phyloP scores from a whole-genome alignment of 768 basidiomycete species.

The Aureoboletus auriporus region DNA sequence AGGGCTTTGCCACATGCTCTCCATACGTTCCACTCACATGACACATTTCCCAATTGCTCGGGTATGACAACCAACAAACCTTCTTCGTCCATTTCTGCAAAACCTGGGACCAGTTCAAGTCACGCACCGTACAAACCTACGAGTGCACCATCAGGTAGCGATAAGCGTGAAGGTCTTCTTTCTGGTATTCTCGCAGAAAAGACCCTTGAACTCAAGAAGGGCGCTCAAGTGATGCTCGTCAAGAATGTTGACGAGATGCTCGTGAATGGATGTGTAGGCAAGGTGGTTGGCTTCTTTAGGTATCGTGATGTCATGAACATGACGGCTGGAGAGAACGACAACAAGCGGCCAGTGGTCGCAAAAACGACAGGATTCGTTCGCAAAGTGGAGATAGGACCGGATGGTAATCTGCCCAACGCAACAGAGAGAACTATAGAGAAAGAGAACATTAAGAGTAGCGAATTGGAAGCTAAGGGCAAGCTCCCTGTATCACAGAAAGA shows the following conservation, averaged over 20 bases:
- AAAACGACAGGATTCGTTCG: constrained; percentile 35
- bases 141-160: constrained; percentile 10
- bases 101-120: background rate
- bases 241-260: constrained; percentile 60
- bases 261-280: constrained; percentile 70
- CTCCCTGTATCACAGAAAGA: constrained; percentile 32
- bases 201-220: constrained; percentile 51
- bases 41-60: constrained; percentile 34
- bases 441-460: constrained; percentile 29
- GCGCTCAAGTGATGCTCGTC: constrained; percentile 66
- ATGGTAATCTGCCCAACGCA: constrained; percentile 21
- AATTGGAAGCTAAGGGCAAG: constrained; percentile 19
- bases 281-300: constrained; percentile 50
- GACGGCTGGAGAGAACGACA: constrained; percentile 21
- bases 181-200: constrained; percentile 59
- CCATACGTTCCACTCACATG: constrained; percentile 46
- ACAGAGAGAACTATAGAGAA: constrained; percentile 21
- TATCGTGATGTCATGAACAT: constrained; percentile 18
- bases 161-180: constrained; percentile 51
- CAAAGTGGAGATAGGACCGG: constrained; percentile 29
- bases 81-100: background rate
- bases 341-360: constrained; percentile 14
- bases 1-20: constrained; percentile 39
- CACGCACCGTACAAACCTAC: constrained; percentile 30
- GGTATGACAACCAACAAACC: constrained; percentile 1